Evolutionary conservation across 371 early-diverging fungal genomes (phyloP), one percentile per base, ranked within the genome.

Genomic region (Mortierella sp.): DNA sequence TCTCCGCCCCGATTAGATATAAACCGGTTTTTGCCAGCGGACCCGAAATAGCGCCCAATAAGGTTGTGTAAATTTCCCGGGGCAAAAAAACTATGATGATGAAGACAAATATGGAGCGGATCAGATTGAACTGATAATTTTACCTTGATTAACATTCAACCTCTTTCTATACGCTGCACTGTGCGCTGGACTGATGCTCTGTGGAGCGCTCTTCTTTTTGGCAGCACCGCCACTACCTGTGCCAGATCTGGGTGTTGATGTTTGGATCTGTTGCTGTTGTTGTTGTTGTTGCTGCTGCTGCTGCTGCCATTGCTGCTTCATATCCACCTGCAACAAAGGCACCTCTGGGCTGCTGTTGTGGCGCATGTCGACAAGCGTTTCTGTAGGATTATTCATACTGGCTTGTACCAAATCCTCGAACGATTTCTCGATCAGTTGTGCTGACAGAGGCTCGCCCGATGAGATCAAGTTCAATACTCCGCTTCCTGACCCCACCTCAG

Each of bases 61-160:
- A 39, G 62, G 62, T 61, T 68, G 14, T 37, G 62, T 26, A n/a
- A 32, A 22, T 57, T 67, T 45, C 60, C 35, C 45, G 59, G 58
- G 59, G 45, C 40, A 58, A 55, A n/a, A 20, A 14, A 39, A 9
- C 43, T 43, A 43, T 43, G 9, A 22, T 26, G 24, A 26, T 1
- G 16, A 59, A 57, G 30, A n/a, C 16, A 68, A 30, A 5, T 61
- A 47, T 22, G n/a, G 60, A 12, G 51, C 37, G 32, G 58, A 54
- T 54, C 30, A 28, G 28, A 45, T 32, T 22, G 54, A 57, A 32
- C 10, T 22, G 51, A 20, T 11, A 16, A 30, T 16, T n/a, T 26
- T 75, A 81, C 83, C 83, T 81, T 81, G 83, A 28, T 81, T 81
- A 24, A 81, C 83, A 70, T 81, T 81, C 62, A 81, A 24, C 14